These are phyloP conservation scores for Ceratopteris richardii DNA, from an alignment of 75 land plant genomes.

Conservation along the genomic window DNA sequence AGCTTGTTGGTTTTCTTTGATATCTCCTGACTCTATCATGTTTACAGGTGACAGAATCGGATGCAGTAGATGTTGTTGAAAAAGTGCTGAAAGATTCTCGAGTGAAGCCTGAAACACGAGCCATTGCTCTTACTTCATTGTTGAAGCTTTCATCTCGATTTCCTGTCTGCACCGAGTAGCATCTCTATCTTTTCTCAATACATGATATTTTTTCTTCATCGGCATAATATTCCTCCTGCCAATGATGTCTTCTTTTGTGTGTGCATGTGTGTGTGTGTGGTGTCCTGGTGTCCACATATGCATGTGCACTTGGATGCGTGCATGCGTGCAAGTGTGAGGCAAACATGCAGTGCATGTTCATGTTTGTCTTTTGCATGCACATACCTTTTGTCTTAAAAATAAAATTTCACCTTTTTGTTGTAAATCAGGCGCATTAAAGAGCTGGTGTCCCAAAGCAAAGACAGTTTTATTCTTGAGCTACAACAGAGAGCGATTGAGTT, in stretches of 20 bases:
- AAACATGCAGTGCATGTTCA: too few relatives aligned
- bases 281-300: too few relatives aligned
- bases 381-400: too few relatives aligned
- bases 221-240: too few relatives aligned
- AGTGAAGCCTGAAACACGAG: conserved; percentile 52
- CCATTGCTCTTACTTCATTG: conserved; percentile 77
- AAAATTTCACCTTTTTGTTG: too few relatives aligned
- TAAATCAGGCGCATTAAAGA: conserved; percentile 61
- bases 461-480: conserved; percentile 71
- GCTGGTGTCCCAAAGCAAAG: conserved; percentile 47
- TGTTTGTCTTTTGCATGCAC: too few relatives aligned
- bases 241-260: too few relatives aligned
- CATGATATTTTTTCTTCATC: neutral
- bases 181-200: neutral
- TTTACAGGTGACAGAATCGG: conserved; percentile 88
- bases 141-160: conserved; percentile 92
- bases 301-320: too few relatives aligned
- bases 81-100: conserved; percentile 46
- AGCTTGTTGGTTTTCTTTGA: too few relatives aligned
- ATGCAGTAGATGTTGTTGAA: conserved; percentile 84
- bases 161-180: conserved; percentile 80
- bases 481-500: conserved; percentile 96
- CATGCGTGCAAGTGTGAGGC: too few relatives aligned
- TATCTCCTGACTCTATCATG: too few relatives aligned
- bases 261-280: too few relatives aligned